Conservation (phyloP, 352 stramenopile species). For the Thalassiosira hispida region DNA sequence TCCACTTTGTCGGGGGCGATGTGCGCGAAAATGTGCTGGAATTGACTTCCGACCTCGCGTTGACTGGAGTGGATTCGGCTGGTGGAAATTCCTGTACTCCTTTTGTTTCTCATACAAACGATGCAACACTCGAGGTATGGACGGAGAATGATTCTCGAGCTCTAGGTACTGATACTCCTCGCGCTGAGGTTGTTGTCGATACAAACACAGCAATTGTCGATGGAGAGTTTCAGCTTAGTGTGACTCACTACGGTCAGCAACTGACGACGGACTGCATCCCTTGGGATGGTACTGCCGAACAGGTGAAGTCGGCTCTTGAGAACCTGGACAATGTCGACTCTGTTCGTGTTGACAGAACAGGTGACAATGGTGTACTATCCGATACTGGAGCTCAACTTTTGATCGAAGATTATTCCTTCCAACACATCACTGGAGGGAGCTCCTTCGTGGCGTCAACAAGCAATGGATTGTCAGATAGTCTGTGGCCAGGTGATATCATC, state of each 20-base stretch:
- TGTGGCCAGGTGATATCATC: constrained; percentile 52
- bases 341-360: constrained; percentile 72
- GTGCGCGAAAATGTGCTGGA: constrained; percentile 79
- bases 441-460: constrained; percentile 37
- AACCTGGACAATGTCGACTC: constrained; percentile 78
- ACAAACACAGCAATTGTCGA: constrained; percentile 53
- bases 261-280: constrained; percentile 78
- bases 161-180: constrained; percentile 79
- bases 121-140: constrained; percentile 64
- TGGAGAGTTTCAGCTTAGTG: constrained; percentile 65
- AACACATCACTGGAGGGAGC: constrained; percentile 27
- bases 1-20: constrained; percentile 87
- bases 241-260: constrained; percentile 57
- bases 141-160: constrained; percentile 77
- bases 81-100: constrained; percentile 55
- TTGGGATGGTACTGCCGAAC: constrained; percentile 79
- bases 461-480: constrained; percentile 37
- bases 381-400: constrained; percentile 17
- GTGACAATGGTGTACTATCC: constrained; percentile 47
- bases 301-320: constrained; percentile 79
- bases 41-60: constrained; percentile 56
- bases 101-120: constrained; percentile 66
- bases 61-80: constrained; percentile 56
- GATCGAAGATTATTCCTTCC: constrained; percentile 33
- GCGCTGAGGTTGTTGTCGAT: constrained; percentile 59